Conservation (phyloP, 2,329 filamentous ascomycete species). For the Colletotrichum sansevieriae region DNA sequence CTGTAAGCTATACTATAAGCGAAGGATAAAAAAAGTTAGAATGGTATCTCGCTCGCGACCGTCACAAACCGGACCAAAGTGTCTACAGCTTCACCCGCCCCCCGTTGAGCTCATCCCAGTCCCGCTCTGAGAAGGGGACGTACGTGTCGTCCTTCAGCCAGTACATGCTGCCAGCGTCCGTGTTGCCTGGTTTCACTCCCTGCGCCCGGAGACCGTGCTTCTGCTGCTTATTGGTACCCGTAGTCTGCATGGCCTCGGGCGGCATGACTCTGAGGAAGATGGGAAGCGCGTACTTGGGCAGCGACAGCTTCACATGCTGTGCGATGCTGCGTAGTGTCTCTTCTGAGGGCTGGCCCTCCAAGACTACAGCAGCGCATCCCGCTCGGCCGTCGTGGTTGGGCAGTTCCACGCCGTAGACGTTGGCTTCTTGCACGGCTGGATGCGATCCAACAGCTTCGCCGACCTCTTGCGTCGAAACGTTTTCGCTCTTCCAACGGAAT, state of each 20-base stretch:
- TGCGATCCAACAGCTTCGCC: conserved; percentile 79
- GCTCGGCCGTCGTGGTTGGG: conserved; percentile 87
- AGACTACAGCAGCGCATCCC: conserved; percentile 80
- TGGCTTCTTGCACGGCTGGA: conserved; percentile 78
- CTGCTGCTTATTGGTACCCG: conserved; percentile 91
- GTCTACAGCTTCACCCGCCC: conserved; percentile 78
- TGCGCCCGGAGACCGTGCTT: conserved; percentile 80
- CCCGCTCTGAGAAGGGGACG: conserved; percentile 72
- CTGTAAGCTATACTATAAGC: conserved; percentile 7
- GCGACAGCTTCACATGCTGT: conserved; percentile 63
- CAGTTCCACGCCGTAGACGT: conserved; percentile 86
- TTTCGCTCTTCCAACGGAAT: conserved; percentile 86
- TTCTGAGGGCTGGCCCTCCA: conserved; percentile 61
- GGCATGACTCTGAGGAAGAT: conserved; percentile 79
- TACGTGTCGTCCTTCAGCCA: conserved; percentile 79
- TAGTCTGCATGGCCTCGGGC: conserved; percentile 71
- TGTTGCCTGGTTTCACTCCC: conserved; percentile 76
- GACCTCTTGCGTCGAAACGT: conserved; percentile 86
- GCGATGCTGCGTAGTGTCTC: conserved; percentile 71
- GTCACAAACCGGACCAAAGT: neutral
- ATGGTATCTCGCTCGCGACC: conserved; percentile 37
- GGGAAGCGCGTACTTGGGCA: conserved; percentile 83
- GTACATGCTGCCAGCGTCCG: conserved; percentile 63
- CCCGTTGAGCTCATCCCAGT: conserved; percentile 77
- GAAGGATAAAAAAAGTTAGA: conserved; percentile 1